Evolutionary conservation across 306 rosid species (phyloP), one percentile per base, ranked within the genome.

Genomic region (Castanea crenata): DNA sequence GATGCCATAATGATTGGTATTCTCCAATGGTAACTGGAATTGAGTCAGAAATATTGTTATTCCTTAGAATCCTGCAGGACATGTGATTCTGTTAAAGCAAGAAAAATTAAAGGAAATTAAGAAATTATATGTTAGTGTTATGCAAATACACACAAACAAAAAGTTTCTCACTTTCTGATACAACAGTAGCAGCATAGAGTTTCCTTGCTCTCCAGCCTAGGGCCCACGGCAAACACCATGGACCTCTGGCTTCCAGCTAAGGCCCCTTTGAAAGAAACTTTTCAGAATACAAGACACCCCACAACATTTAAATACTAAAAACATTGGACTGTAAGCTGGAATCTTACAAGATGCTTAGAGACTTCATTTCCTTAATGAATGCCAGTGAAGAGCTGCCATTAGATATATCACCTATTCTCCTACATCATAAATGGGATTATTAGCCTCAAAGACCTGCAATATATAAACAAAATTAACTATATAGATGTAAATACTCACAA

Each of bases 371-470:
- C 85, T 61, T 79, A 70, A 92, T 51, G 80, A 92, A 86, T 77
- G 83, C 88, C 73, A 94, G 83, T 35, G 98, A 86, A 82, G 97
- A 86, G 88, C 86, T 90, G 41, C 86, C 92, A 79, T 94, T 92
- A 27, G 92, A 86, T 79, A 94, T 21, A 69, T 82, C 91, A 56
- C 93, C 81, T 77, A 94, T 83, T 73, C 82, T 76, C 91, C 97
- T 94, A 70, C 83, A 80, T 59, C 69, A 79, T 3, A 80, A 55
- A 74, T 44, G n/a, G 86, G 16, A 81, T 62, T 58, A 57, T 80
- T 80, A 88, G 83, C 34, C 59, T 32, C 19, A 73, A 56, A 21
- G 70, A 86, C 63, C 38, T 32, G 44, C 3, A 6, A 5, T 20
- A 64, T 20, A 7, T 55, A 41, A 3, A 52, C 35, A 76, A 75